Evolutionary conservation across 2,329 filamentous ascomycete genomes (phyloP).

Genomic region (Colletotrichum destructivum): DNA sequence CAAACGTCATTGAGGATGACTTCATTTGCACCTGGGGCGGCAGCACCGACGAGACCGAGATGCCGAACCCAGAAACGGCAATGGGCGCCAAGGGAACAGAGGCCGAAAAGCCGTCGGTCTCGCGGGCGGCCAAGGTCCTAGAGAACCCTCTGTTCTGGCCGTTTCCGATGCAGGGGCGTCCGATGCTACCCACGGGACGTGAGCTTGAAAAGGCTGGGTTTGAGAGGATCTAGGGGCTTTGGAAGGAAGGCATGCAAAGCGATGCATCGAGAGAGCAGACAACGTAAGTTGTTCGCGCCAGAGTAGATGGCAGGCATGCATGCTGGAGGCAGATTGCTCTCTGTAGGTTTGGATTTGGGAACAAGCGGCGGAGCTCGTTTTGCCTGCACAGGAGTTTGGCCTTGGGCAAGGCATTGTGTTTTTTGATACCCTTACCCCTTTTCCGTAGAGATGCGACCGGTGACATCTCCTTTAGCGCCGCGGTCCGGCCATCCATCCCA

Average conservation of each 20-base stretch:
- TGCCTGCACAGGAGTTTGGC: constrained; percentile 32
- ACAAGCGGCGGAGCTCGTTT: constrained; percentile 2
- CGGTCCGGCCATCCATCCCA: constrained; percentile 7
- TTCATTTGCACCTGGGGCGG: constrained; percentile 64
- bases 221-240: constrained; percentile 52
- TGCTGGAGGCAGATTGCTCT: not conserved
- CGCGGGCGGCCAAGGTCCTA: constrained; percentile 54
- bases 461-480: constrained; percentile 1
- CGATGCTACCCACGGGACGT: constrained; percentile 64
- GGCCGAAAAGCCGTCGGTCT: constrained; percentile 34
- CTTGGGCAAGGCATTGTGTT: constrained; percentile 37
- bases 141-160: constrained; percentile 74
- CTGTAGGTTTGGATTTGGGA: constrained; percentile 2
- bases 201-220: constrained; percentile 69
- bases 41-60: constrained; percentile 34
- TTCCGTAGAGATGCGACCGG: constrained; percentile 20
- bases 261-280: not conserved
- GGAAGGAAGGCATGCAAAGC: not conserved
- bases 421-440: constrained; percentile 38
- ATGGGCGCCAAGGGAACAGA: constrained; percentile 21
- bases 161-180: constrained; percentile 72
- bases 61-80: constrained; percentile 23
- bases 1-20: constrained; percentile 64
- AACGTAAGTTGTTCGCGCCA: not conserved
- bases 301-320: not conserved